Percentiles rank a stretch among this genome's conserved stretches.
These are phyloP conservation scores for Arxiozyma heterogenica DNA, from an alignment of 1,139 yeast species.

Conservation along the genomic window DNA sequence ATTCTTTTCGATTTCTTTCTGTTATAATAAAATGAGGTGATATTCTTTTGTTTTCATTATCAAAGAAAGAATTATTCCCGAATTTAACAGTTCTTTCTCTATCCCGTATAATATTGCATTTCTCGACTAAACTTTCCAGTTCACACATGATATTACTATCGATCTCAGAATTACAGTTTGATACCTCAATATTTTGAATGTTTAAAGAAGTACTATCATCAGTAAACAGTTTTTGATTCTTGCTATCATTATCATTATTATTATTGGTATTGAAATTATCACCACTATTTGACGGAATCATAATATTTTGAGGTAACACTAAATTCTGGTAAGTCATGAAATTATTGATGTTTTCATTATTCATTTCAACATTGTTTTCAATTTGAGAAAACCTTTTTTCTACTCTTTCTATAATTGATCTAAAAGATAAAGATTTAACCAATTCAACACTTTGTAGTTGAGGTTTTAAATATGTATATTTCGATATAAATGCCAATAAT, in stretches of 20 bases:
- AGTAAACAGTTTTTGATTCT: not conserved
- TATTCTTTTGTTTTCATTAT: not conserved
- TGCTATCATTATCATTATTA: not conserved
- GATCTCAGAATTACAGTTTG: not conserved
- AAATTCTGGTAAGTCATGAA: not conserved
- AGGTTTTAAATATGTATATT: conserved; percentile 73
- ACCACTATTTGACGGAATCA: not conserved
- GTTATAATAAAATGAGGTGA: not conserved
- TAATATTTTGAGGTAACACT: not conserved
- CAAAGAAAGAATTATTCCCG: conserved; percentile 1
- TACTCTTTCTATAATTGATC: conserved; percentile 24
- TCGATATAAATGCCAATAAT: conserved; percentile 83
- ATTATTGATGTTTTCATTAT: not conserved
- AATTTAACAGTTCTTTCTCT: not conserved
- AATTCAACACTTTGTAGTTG: conserved; percentile 63
- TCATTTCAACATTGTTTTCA: not conserved
- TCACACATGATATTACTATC: not conserved
- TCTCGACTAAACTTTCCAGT: not conserved
- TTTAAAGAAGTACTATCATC: too few species aligned
- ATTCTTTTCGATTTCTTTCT: conserved; percentile 1
- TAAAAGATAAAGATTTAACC: conserved; percentile 37
- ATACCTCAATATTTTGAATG: not conserved
- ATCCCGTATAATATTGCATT: not conserved
- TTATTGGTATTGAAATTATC: not conserved
- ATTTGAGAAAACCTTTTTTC: conserved; percentile 10